A percentile compares a stretch with the other conserved stretches of the same genome.
These are phyloP conservation scores for Flaveria brownii DNA, from an alignment of 129 eudicot genomes.

Conservation along the genomic window DNA sequence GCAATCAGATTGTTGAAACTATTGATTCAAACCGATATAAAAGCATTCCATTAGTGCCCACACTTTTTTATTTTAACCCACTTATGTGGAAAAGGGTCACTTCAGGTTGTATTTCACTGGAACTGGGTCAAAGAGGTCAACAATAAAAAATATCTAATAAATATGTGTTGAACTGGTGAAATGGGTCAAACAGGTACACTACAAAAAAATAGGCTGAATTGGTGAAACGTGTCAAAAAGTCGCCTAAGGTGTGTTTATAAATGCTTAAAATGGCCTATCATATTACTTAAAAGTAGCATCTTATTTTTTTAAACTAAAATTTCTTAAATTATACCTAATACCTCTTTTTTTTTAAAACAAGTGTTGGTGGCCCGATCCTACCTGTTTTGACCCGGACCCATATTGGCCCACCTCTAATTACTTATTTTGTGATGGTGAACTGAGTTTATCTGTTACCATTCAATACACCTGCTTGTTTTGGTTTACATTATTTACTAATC, in stretches of 20 bases:
- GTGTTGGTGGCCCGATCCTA: background rate
- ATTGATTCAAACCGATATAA: background rate
- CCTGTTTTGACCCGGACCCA: background rate
- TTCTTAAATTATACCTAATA: too few species aligned
- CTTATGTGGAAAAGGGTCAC: background rate
- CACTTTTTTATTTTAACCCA: background rate
- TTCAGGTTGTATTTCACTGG: background rate
- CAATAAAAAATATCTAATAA: background rate
- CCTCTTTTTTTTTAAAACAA: background rate
- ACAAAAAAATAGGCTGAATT: background rate
- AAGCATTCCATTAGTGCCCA: background rate
- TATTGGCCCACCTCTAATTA: background rate
- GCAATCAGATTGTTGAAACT: background rate
- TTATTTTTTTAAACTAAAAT: background rate
- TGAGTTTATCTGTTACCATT: too few species aligned
- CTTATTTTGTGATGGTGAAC: too few species aligned
- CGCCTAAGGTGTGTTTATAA: background rate
- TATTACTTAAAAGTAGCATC: background rate
- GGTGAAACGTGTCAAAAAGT: too few species aligned
- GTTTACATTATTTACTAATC: constrained; percentile 11
- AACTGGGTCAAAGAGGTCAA: background rate
- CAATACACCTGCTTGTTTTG: background rate
- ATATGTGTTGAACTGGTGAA: background rate
- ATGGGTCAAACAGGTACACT: background rate
- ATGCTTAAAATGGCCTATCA: background rate